Base-by-base conservation (phyloP, 805 yeast species). In the Myxozyma geophila region DNA sequence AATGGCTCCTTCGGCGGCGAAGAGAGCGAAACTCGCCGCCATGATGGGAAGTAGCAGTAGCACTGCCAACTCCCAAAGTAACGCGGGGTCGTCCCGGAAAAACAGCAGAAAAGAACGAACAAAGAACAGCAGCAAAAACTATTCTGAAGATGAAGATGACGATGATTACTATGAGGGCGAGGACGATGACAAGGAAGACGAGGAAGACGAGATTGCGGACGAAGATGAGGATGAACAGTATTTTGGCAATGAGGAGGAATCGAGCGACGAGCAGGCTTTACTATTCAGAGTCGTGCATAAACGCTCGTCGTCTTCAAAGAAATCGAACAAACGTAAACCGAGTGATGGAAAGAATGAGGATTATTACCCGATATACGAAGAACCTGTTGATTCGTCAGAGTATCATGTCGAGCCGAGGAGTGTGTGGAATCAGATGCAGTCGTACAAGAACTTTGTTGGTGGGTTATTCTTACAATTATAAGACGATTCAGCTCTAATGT, bases 361-460 rank as follows among this genome's bases (percentile, higher is more conserved):
- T 9, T 52, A 28, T 5, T 17, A 33, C 7, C 56, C 59, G 21
- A 19, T 33, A 9, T 53, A 52, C 33, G 35, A 37, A 7, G 48
- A 43, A 17, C 60, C 57, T 9, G 62, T 35, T 28, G 66, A 64
- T 52, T 39, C 62, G 23, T 28, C 59, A 6, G 62, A 56, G 12
- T 64, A 56, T 39, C 35, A 19, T 15, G 60, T 64, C 19, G 55
- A 60, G 41, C 68, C 66, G 33, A 48, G 49, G 13, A 51, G 15
- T n/a, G 43, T 23, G 47, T 62, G 68, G 68, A 50, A 46, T 35
- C 13, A 39, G 28, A 44, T 64, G 54, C 47, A 39, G 33, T 39
- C 53, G 10, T 64, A 52, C 36, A 28, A 47, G 35, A 54, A 63
- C 33, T 64, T 64, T 54, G 62, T 64, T 13, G 58, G 65, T 61